Percentiles rank a stretch among this genome's conserved stretches.
Evolutionary conservation across 352 stramenopile genomes (phyloP).

Genomic region (Globisporangium middletonii): DNA sequence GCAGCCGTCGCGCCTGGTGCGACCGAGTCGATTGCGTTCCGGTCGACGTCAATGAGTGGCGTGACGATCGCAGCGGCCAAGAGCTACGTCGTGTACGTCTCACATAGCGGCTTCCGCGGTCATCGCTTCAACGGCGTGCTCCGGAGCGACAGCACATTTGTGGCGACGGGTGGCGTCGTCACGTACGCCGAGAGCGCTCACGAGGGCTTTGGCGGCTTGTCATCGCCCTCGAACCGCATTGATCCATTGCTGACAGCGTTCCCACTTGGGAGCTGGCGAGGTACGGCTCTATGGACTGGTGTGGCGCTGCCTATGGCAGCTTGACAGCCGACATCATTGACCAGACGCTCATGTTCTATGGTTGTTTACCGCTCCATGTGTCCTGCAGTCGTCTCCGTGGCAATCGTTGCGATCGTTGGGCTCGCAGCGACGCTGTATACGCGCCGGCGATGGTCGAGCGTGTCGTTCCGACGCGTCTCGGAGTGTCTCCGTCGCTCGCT

Average conservation of each 20-base stretch:
- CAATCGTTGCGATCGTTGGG: constrained; percentile 41
- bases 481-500: constrained; percentile 12
- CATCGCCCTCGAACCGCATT: constrained; percentile 17
- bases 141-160: constrained; percentile 24
- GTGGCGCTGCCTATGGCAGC: too few species aligned
- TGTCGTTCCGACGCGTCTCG: constrained; percentile 9
- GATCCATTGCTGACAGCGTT: constrained; percentile 25
- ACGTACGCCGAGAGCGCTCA: constrained; percentile 16
- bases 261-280: constrained; percentile 46
- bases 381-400: constrained; percentile 37
- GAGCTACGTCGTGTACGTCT: constrained; percentile 51
- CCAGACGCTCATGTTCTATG: not conserved
- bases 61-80: constrained; percentile 18
- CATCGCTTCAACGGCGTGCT: constrained; percentile 47
- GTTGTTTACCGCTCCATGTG: not conserved
- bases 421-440: constrained; percentile 44
- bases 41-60: constrained; percentile 17
- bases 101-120: constrained; percentile 46
- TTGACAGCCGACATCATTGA: not conserved
- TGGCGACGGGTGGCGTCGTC: constrained; percentile 11
- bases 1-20: constrained; percentile 24
- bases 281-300: constrained; percentile 15
- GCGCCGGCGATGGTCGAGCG: constrained; percentile 30
- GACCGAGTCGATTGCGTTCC: constrained; percentile 22
- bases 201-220: constrained; percentile 25